Conservation (phyloP, 495 filamentous ascomycete genomes). For the Daldinia bambusicola region DNA sequence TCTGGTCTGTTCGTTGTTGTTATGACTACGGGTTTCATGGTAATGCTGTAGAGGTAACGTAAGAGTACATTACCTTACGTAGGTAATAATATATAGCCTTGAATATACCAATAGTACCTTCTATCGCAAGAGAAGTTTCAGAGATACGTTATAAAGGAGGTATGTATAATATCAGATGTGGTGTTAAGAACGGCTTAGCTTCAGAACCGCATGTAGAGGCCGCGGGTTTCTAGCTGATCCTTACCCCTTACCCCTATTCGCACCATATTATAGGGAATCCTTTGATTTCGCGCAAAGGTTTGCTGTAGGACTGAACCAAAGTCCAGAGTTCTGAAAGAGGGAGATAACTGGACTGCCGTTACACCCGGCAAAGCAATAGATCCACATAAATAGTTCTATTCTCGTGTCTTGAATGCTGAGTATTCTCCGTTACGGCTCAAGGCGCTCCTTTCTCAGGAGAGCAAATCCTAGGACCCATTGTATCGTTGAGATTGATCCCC, state of each 20-base stretch:
- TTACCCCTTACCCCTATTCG: constrained; percentile 4
- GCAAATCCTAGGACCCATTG: too few relatives aligned
- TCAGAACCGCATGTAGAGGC: neutral
- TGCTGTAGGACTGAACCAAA: too few relatives aligned
- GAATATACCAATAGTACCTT: neutral
- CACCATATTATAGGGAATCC: neutral
- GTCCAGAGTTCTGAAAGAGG: too few relatives aligned
- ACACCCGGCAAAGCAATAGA: too few relatives aligned
- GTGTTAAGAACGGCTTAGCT: neutral
- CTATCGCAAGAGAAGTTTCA: neutral
- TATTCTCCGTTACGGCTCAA: too few relatives aligned
- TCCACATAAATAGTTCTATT: too few relatives aligned
- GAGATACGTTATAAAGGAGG: neutral
- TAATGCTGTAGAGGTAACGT: neutral
- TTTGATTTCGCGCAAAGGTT: too few relatives aligned
- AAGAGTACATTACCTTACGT: constrained; percentile 1
- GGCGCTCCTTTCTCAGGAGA: too few relatives aligned
- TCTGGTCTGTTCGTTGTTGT: neutral
- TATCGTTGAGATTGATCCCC: too few relatives aligned
- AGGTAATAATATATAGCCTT: neutral
- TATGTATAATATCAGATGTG: neutral
- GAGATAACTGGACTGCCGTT: too few relatives aligned
- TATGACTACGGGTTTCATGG: neutral
- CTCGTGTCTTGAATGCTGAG: too few relatives aligned
- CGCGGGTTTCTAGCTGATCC: neutral